phyloP scores from a whole-genome alignment of 441 rosid species.

The Adansonia gregorii region DNA sequence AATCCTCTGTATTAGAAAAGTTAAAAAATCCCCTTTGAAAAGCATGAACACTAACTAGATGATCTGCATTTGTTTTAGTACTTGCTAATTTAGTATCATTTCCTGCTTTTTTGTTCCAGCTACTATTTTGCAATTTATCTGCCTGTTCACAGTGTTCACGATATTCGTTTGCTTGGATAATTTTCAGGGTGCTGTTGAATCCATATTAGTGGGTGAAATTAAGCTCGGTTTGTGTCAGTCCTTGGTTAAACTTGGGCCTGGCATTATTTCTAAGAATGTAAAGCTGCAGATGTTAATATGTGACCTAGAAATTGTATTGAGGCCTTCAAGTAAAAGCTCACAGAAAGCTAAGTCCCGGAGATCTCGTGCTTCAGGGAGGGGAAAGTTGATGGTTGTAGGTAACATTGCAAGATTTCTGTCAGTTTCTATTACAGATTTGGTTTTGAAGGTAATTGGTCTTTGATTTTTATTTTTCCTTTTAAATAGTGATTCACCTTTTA shows the following conservation, averaged over 20 bases:
- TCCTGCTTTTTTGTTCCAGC: neutral
- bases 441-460: slow-evolving; percentile 65
- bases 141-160: slow-evolving; percentile 21
- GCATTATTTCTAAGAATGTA: slow-evolving; percentile 80
- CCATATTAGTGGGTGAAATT: slow-evolving; percentile 86
- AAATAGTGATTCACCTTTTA: neutral
- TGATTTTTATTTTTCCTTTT: slow-evolving; percentile 21
- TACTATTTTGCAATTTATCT: neutral
- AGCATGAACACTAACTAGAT: neutral
- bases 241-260: slow-evolving; percentile 85
- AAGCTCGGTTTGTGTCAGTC: slow-evolving; percentile 86
- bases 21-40: slow-evolving; percentile 13
- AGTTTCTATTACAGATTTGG: slow-evolving; percentile 83
- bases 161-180: slow-evolving; percentile 32
- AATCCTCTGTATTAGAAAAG: slow-evolving; percentile 12
- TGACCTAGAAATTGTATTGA: slow-evolving; percentile 79
- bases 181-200: slow-evolving; percentile 92
- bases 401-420: slow-evolving; percentile 89
- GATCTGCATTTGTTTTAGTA: neutral
- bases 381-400: slow-evolving; percentile 91
- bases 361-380: slow-evolving; percentile 72
- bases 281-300: slow-evolving; percentile 80
- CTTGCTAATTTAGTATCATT: slow-evolving; percentile 13
- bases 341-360: slow-evolving; percentile 57
- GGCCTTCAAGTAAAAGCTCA: slow-evolving; percentile 64